Conservation (phyloP, 176 grass and related monocot species). For the Oryza coarctata region DNA sequence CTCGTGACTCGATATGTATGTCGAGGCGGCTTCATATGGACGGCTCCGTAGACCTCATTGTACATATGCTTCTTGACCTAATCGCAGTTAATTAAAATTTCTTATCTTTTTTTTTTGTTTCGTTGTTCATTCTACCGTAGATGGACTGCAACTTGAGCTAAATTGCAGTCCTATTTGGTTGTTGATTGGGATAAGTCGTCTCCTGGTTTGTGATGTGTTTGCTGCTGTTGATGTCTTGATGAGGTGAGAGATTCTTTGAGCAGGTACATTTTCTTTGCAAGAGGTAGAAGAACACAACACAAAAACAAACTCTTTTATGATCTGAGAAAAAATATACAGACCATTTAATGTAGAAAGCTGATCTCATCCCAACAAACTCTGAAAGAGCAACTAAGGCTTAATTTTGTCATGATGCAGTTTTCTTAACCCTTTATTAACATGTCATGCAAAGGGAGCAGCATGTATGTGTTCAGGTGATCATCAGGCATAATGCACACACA, state of each 20-base stretch:
- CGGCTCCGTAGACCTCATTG: slow-evolving; percentile 30
- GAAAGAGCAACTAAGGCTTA: neutral
- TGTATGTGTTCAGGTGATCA: slow-evolving; percentile 24
- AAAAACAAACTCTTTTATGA: neutral
- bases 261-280: slow-evolving; percentile 12
- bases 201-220: slow-evolving; percentile 17
- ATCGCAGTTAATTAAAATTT: neutral
- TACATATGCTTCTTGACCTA: neutral
- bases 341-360: neutral
- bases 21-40: slow-evolving; percentile 21
- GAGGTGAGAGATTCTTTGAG: slow-evolving; percentile 30
- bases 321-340: neutral
- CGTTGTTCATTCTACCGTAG: neutral
- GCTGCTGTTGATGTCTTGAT: neutral
- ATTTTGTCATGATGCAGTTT: slow-evolving; percentile 38
- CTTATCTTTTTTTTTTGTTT: neutral
- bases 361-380: slow-evolving; percentile 12
- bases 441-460: neutral
- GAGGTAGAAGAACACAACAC: neutral
- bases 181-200: neutral
- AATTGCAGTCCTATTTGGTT: neutral
- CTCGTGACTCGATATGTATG: slow-evolving; percentile 12
- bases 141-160: neutral
- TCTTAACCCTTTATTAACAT: neutral
- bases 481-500: neutral